Conservation (phyloP, 495 filamentous ascomycete species). For the Penicillium odoratum region DNA sequence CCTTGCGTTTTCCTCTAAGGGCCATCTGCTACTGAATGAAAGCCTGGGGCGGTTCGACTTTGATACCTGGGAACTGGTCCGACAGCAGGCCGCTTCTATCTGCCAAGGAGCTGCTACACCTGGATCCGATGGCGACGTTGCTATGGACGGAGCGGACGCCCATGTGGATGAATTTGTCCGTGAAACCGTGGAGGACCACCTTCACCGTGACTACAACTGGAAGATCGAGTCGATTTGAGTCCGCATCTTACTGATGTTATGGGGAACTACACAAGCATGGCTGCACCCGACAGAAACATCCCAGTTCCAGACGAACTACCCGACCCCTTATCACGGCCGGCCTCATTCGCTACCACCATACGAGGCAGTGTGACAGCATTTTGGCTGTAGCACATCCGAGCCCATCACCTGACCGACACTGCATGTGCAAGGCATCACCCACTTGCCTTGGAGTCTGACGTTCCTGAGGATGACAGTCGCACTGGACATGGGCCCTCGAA, state of each 20-base stretch:
- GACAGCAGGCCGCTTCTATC: slow-evolving; percentile 59
- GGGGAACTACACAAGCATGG: background rate
- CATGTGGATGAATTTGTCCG: slow-evolving; percentile 62
- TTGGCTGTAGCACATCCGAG: slow-evolving; percentile 7
- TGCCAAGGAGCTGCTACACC: slow-evolving; percentile 52
- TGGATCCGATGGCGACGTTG: slow-evolving; percentile 48
- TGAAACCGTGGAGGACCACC: slow-evolving; percentile 56
- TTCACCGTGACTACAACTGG: slow-evolving; percentile 42
- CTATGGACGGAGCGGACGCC: slow-evolving; percentile 34
- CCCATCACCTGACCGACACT: slow-evolving; percentile 19
- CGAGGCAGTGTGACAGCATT: slow-evolving; percentile 7
- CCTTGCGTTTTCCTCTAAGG: slow-evolving; percentile 71
- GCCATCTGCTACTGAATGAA: slow-evolving; percentile 73
- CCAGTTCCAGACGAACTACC: background rate
- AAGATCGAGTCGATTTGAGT: slow-evolving; percentile 41
- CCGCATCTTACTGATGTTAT: background rate
- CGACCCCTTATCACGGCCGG: slow-evolving; percentile 1
- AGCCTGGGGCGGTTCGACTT: slow-evolving; percentile 79
- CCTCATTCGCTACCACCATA: background rate
- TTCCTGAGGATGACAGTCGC: background rate
- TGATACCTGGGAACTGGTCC: slow-evolving; percentile 73
- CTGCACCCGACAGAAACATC: background rate
- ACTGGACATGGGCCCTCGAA: background rate
- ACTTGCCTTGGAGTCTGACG: background rate
- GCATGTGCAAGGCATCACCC: slow-evolving; percentile 8